Evolutionary conservation across 73 alveolate genomes (phyloP).

Genomic region (Paramecium sexaurelia): DNA sequence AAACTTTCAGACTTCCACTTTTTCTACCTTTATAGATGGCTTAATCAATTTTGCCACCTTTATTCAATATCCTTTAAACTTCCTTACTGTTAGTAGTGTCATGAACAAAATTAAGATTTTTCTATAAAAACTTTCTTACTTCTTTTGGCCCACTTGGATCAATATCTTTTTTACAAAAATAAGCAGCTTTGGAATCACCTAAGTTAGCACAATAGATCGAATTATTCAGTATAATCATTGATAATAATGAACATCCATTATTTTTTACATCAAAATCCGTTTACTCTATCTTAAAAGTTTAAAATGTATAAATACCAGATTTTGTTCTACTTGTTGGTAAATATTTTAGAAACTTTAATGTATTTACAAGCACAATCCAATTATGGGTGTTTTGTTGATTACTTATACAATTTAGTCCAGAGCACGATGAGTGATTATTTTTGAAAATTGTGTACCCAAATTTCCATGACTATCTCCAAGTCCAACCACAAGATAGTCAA

Average conservation of each 20-base stretch:
- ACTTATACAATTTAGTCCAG: not conserved
- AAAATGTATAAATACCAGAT: not conserved
- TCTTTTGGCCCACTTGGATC: not conserved
- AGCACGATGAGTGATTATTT: constrained; percentile 11
- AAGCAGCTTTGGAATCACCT: constrained; percentile 27
- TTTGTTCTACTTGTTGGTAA: not conserved
- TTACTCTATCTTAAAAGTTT: not conserved
- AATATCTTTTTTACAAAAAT: not conserved
- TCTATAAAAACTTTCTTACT: not conserved
- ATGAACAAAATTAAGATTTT: constrained; percentile 10
- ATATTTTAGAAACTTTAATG: not conserved
- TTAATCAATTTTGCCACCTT: constrained; percentile 21
- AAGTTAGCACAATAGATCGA: not conserved
- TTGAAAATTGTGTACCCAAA: not conserved
- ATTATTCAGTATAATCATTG: not conserved
- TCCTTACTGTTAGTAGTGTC: not conserved
- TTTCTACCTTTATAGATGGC: not conserved
- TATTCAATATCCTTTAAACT: not conserved
- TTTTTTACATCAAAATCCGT: not conserved
- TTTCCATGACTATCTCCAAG: not conserved
- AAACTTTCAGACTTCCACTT: not conserved
- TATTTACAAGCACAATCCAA: not conserved
- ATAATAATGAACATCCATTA: not conserved
- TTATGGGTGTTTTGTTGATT: not conserved
- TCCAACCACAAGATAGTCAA: not conserved